Evolutionary conservation across 768 basidiomycete species (phyloP), one percentile per base, ranked within the genome.

Genomic region (Neoboletus magnificus): DNA sequence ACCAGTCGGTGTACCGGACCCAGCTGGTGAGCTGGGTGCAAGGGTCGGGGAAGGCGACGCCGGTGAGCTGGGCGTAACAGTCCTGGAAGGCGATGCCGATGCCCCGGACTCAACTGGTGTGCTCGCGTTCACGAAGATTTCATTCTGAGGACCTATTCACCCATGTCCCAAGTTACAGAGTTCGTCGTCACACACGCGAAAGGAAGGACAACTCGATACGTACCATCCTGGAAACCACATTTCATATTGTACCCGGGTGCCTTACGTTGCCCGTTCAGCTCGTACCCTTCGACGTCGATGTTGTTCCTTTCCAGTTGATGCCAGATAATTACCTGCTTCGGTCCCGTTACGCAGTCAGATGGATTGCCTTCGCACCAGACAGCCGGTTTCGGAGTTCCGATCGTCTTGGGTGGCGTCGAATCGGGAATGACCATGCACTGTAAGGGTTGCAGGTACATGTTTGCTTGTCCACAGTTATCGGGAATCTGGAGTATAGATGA

Each of bases 181-280:
- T 5, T 16, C 36, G 22, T 32, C 4, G 25, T 11, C 27, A 30
- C 32, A 40, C 18, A 44, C 7, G 15, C 13, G 15, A 39, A 33
- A 22, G 12, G 45, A 13, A 30, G 9, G 16, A 32, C 13, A 33
- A 22, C 15, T 13, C 9, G 15, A 9, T 23, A 54, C 63, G 30
- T 36, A 65, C 63, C 63, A 2, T 25, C 15, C 0, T 2, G 0
- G 51, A 59, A 65, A 30, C 63, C 63, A 30, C 64, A 65, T 8
- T 39, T 53, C 2, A 1, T 0, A 23, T 62, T 66, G 46, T 66
- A 66, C 15, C 0, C 53, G 4, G 60, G 57, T 36, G 8, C 25
- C 27, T 53, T 55, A 10, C 0, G 12, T 0, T 12, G 0, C 1
- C 60, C 60, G 29, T 18, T 12, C 36, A 6, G 1, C n/a, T 62